Evolutionary conservation across 306 rosid genomes (phyloP).

Genomic region (Fragaria iinumae): DNA sequence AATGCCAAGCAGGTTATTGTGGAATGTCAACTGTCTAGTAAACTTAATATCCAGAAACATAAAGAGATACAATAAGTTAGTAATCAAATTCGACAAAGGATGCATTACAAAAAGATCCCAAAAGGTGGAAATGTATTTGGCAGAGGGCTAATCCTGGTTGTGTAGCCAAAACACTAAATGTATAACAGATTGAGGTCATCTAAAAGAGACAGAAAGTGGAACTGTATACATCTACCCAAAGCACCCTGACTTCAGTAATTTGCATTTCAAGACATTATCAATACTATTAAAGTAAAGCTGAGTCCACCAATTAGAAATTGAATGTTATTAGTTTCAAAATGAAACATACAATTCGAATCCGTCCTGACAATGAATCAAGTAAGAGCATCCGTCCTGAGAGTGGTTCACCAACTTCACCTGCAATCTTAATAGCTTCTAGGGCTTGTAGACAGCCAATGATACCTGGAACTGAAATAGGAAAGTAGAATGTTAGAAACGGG

Average conservation of each 20-base stretch:
- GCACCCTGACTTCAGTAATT: neutral
- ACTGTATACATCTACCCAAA: neutral
- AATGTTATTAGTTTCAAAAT: neutral
- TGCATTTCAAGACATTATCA: neutral
- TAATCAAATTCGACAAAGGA: neutral
- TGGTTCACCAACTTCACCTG: conserved; percentile 82
- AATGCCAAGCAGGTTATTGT: conserved; percentile 1
- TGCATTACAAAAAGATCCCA: neutral
- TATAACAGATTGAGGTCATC: neutral
- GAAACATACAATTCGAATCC: conserved; percentile 72
- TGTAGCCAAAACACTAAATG: neutral
- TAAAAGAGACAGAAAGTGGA: neutral
- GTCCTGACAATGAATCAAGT: conserved; percentile 74
- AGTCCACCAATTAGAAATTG: neutral
- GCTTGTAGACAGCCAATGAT: conserved; percentile 97
- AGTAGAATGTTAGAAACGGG: conserved; percentile 8
- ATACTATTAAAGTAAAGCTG: neutral
- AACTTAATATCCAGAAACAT: neutral
- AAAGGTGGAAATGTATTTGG: neutral
- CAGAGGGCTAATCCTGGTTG: neutral
- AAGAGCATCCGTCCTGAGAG: conserved; percentile 93
- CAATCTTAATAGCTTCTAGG: conserved; percentile 91
- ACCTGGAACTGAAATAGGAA: conserved; percentile 78
- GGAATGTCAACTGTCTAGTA: neutral
- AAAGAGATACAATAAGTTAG: neutral